Evolutionary conservation across 2,329 filamentous ascomycete species (phyloP), one percentile per base, ranked within the genome.

Genomic region (Verticillium isaacii): DNA sequence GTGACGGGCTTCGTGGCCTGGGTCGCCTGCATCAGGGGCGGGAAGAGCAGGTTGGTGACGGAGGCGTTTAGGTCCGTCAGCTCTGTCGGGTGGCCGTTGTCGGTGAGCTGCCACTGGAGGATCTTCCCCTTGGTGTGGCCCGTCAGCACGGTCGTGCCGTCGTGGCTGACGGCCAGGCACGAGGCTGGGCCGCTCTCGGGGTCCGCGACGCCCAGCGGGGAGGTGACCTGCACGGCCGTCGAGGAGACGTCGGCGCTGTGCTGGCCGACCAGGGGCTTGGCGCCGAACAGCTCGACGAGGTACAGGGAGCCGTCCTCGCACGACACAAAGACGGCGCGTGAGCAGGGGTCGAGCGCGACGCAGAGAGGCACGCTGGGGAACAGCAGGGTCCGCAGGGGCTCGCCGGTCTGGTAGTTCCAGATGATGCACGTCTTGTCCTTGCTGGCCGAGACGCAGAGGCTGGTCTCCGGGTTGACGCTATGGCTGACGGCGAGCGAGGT

Each of bases 331-430:
- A 95, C 86, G 5, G 90, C 92, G 59, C 94, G 85, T 66, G 94
- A 89, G 63, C 89, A 92, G 0, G 93, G 90, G 73, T 98, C 95
- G 5, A 98, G 79, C 9, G 85, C 80, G 37, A 94, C 73, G 68
- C 89, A 93, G 34, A 89, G 80, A 17, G 93, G 92, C 19, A 84
- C 79, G n/a, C 83, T 81, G 2, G 91, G 86, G 61, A 98, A 86
- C 50, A 98, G 82, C 66, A 96, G 87, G 4, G 93, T 98, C 54
- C 93, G 87, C 62, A 98, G 78, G 12, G 89, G 81, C 63, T 86
- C 85, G 45, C 92, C 92, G 0, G 87, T 91, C 64, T 88, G 86
- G 72, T 96, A 96, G 76, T 98, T 93, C 95, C 95, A 99, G 63
- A 96, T 82, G 69, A 97, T 89, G 68, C 92, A 92, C 8, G 92